A percentile compares a stretch with the other conserved stretches of the same genome.
Evolutionary conservation across 2,329 filamentous ascomycete species (phyloP).

Genomic region (Xylaria arbuscula): DNA sequence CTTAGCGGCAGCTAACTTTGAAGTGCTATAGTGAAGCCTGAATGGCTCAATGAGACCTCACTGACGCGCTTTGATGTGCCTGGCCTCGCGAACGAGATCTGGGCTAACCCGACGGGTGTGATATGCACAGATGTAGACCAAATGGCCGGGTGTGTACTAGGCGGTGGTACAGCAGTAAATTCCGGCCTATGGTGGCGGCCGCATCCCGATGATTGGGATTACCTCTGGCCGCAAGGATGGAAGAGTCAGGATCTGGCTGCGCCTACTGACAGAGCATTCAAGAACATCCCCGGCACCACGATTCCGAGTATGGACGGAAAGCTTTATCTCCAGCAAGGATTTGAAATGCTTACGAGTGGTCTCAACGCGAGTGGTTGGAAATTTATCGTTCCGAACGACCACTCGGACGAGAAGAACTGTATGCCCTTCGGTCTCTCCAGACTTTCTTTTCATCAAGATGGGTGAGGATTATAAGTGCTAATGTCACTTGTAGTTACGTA

Average conservation of each 20-base stretch:
- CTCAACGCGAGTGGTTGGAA: conserved; percentile 73
- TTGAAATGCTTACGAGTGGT: conserved; percentile 69
- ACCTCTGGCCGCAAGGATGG: conserved; percentile 78
- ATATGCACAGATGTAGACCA: conserved; percentile 76
- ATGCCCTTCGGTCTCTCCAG: conserved; percentile 51
- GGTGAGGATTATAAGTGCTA: neutral
- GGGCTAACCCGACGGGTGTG: conserved; percentile 70
- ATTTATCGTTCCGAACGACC: conserved; percentile 67
- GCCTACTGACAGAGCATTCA: conserved; percentile 71
- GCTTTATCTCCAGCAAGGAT: conserved; percentile 73
- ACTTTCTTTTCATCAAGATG: neutral
- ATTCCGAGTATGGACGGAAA: conserved; percentile 73
- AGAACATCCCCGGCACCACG: conserved; percentile 74
- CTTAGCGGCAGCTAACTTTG: neutral
- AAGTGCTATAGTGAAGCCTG: conserved; percentile 60
- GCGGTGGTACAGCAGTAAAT: conserved; percentile 74
- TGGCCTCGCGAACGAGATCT: conserved; percentile 77
- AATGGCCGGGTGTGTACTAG: conserved; percentile 79
- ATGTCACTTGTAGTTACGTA: conserved; percentile 56
- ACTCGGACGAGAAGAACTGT: conserved; percentile 72
- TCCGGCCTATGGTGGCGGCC: conserved; percentile 75
- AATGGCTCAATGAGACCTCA: conserved; percentile 65
- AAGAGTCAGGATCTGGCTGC: conserved; percentile 69
- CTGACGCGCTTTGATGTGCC: conserved; percentile 78
- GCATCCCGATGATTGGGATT: conserved; percentile 74